Evolutionary conservation across 1,284 basidiomycete species (phyloP).

Genomic region (Papiliotrema flavescens): DNA sequence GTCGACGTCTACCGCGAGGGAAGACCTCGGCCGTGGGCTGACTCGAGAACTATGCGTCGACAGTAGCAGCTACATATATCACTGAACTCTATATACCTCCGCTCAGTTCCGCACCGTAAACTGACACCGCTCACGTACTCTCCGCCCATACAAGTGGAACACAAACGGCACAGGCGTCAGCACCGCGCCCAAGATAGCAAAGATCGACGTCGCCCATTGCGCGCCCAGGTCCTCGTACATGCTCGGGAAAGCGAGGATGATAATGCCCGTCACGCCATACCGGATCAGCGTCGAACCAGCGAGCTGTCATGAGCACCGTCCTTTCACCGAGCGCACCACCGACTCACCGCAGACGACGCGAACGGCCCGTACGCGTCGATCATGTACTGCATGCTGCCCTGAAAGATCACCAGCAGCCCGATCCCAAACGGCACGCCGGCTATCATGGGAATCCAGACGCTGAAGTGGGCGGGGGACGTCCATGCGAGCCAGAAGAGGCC

Average conservation of each 20-base stretch:
- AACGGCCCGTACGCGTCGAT: conserved; percentile 31
- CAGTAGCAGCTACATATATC: too few species aligned
- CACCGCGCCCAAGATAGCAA: conserved; percentile 16
- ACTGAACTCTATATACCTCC: too few species aligned
- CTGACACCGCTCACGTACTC: conserved; percentile 1
- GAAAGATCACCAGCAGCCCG: conserved; percentile 25
- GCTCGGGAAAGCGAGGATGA: conserved; percentile 23
- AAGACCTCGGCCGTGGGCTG: too few species aligned
- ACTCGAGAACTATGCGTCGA: too few species aligned
- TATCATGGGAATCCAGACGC: conserved; percentile 25
- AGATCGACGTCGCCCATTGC: conserved; percentile 26
- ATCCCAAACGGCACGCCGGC: conserved; percentile 25
- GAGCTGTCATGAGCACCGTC: conserved; percentile 8
- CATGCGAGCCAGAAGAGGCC: conserved; percentile 32
- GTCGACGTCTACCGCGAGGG: too few species aligned
- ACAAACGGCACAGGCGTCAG: conserved; percentile 26
- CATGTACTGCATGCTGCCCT: conserved; percentile 25
- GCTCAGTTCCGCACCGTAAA: conserved; percentile 1
- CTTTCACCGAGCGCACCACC: too few species aligned
- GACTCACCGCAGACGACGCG: conserved; percentile 27
- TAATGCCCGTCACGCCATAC: conserved; percentile 21
- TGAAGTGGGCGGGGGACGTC: conserved; percentile 20
- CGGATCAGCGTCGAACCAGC: conserved; percentile 22
- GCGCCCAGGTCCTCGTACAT: conserved; percentile 23
- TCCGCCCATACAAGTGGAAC: conserved; percentile 19